These are phyloP conservation scores for Dicorynia guianensis DNA, from an alignment of 306 rosid species.

Conservation along the genomic window DNA sequence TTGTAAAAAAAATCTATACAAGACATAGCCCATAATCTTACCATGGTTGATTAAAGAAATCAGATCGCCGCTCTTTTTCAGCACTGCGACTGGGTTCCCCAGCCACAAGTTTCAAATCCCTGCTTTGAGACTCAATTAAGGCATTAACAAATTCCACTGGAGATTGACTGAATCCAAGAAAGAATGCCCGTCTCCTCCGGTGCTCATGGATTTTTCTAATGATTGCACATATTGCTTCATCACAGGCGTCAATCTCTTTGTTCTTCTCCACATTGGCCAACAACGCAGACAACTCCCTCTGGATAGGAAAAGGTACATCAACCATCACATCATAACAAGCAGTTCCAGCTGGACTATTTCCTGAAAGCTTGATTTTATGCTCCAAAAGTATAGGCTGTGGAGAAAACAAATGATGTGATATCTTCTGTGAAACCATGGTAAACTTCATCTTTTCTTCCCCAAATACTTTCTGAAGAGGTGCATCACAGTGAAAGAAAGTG, in stretches of 20 bases:
- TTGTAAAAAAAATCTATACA: not conserved
- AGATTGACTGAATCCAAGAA: conserved; percentile 98
- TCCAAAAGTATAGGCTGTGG: conserved; percentile 92
- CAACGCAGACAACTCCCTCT: conserved; percentile 84
- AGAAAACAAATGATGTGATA: conserved; percentile 90
- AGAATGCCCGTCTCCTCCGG: conserved; percentile 90
- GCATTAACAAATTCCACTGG: conserved; percentile 95
- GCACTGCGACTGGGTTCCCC: conserved; percentile 93
- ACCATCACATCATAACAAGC: conserved; percentile 96
- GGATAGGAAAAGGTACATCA: conserved; percentile 95
- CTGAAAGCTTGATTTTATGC: conserved; percentile 91
- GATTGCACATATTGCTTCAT: conserved; percentile 86
- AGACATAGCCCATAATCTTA: conserved; percentile 43
- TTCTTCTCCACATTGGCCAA: conserved; percentile 94
- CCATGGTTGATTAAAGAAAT: conserved; percentile 98
- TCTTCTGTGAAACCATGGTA: conserved; percentile 87
- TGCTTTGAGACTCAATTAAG: conserved; percentile 92
- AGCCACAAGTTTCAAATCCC: conserved; percentile 84
- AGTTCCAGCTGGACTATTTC: conserved; percentile 84
- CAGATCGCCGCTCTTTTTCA: conserved; percentile 90
- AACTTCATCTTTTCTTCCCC: conserved; percentile 97
- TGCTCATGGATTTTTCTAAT: conserved; percentile 96
- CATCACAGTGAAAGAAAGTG: conserved; percentile 83
- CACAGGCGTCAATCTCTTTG: conserved; percentile 93
- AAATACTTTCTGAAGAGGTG: conserved; percentile 89